phyloP scores from a whole-genome alignment of 352 stramenopile genomes.

The Phytophthora rubi region DNA sequence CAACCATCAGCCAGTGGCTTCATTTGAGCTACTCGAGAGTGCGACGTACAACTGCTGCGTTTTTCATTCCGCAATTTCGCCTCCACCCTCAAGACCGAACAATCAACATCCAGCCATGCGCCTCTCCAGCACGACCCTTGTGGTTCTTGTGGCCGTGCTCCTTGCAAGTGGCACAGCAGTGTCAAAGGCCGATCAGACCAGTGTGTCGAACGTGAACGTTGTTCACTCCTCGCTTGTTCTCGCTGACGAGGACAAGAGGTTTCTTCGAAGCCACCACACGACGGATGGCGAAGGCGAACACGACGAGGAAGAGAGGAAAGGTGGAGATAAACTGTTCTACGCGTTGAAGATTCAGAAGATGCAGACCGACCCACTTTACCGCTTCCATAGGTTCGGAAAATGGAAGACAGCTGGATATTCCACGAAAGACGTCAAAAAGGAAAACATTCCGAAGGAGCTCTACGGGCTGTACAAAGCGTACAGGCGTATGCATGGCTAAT shows the following conservation, averaged over 20 bases:
- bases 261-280: slow-evolving; percentile 16
- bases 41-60: slow-evolving; percentile 6
- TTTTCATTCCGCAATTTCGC: slow-evolving; percentile 21
- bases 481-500: slow-evolving; percentile 9
- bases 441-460: background rate
- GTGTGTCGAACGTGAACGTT: slow-evolving; percentile 18
- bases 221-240: slow-evolving; percentile 15
- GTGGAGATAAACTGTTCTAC: slow-evolving; percentile 2
- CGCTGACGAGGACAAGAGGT: slow-evolving; percentile 17
- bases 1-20: no score
- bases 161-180: slow-evolving; percentile 14
- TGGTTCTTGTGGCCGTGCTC: slow-evolving; percentile 15
- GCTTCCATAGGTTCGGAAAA: background rate
- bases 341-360: slow-evolving; percentile 10
- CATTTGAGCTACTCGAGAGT: background rate
- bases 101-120: slow-evolving; percentile 15
- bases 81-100: slow-evolving; percentile 12
- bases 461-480: background rate
- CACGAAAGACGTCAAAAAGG: background rate
- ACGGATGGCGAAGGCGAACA: slow-evolving; percentile 14
- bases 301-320: slow-evolving; percentile 14
- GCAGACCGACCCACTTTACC: background rate
- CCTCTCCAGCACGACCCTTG: slow-evolving; percentile 15
- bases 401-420: slow-evolving; percentile 8
- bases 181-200: slow-evolving; percentile 15